Base-by-base conservation (phyloP, 2,329 filamentous ascomycete genomes). In the Periconia macrospinosa region DNA sequence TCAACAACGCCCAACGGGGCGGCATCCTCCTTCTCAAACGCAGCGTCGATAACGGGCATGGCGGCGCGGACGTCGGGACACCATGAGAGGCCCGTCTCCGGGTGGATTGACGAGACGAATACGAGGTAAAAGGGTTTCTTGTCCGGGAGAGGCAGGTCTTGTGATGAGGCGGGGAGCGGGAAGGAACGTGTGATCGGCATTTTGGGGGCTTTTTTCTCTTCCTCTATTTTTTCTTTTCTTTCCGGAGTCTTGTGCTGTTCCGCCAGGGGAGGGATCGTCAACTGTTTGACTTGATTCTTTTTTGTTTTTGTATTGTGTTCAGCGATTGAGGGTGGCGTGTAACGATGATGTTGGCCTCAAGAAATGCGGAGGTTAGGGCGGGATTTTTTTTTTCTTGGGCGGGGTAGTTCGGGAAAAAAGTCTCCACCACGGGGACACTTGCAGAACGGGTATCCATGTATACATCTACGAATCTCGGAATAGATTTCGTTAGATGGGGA, bases 1-100 rank as follows among this genome's bases (percentile, higher is more conserved):
- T 45, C 43, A 8, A 45, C 43, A 23, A 45, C 17, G 23, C 18
- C 43, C 13, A 45, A 23, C 10, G 7, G 2, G 3, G 27, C 23
- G 10, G 23, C 43, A 30, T 30, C 33, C 19, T 14, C 20, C 14
- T 23, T 18, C 10, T 23, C 17, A 20, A 45, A 45, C 10, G 23
- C 23, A 18, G 43, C 23, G 7, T 30, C 15, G 43, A 45, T 23
- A 23, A 17, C 30, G 14, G 43, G 43, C 23, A 45, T 15, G 15
- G 43, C 43, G 23, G 43, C 43, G 27, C 43, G 43, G 19, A 45
- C 43, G 43, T 45, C 43, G 23, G 43, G 23, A 33, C 43, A 45
- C 43, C 43, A 45, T 30, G 23, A 17, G 11, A 30, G 23, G 3
- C 43, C 43, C 1, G 43, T 45, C 9, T 30, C 10, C 2, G 43